Evolutionary conservation across 2,329 filamentous ascomycete genomes (phyloP).

Genomic region (Neodidymelliopsis sp.): DNA sequence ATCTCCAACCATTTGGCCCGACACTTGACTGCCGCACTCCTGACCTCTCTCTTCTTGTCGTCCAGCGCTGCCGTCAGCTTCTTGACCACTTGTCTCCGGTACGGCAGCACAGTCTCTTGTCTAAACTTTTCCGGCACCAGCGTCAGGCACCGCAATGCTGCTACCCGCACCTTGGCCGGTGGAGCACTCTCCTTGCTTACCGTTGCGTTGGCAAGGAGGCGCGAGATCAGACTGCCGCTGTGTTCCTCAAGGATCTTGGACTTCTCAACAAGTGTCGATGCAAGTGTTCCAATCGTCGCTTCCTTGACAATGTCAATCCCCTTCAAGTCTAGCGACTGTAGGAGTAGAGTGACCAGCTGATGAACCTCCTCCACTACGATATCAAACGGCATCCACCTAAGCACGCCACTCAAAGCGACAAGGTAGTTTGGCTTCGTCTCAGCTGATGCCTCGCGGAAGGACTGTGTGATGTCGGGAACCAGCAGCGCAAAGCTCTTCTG

Average conservation of each 20-base stretch:
- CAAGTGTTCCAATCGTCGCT: slow-evolving; percentile 66
- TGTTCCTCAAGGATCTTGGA: slow-evolving; percentile 63
- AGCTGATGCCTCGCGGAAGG: slow-evolving; percentile 56
- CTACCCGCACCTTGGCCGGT: slow-evolving; percentile 54
- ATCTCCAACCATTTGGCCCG: slow-evolving; percentile 66
- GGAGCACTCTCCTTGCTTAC: slow-evolving; percentile 27
- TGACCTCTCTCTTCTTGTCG: slow-evolving; percentile 68
- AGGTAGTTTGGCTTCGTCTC: slow-evolving; percentile 67
- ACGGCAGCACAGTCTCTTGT: slow-evolving; percentile 62
- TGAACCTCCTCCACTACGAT: slow-evolving; percentile 67
- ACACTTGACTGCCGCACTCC: slow-evolving; percentile 68
- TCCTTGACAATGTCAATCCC: slow-evolving; percentile 63
- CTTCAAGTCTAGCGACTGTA: slow-evolving; percentile 68
- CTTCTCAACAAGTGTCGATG: slow-evolving; percentile 65
- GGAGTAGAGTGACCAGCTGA: slow-evolving; percentile 65
- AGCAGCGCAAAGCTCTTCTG: slow-evolving; percentile 69
- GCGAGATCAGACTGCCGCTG: slow-evolving; percentile 62
- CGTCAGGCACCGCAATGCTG: slow-evolving; percentile 57
- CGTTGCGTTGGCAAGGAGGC: slow-evolving; percentile 59
- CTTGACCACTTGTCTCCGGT: slow-evolving; percentile 64
- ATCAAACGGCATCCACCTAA: slow-evolving; percentile 65
- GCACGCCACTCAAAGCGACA: slow-evolving; percentile 67
- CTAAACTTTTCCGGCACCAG: slow-evolving; percentile 58
- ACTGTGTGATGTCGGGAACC: slow-evolving; percentile 62
- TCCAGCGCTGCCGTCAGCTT: slow-evolving; percentile 64